Conservation (phyloP, 768 basidiomycete species). For the Kwoniella heveanensis region DNA sequence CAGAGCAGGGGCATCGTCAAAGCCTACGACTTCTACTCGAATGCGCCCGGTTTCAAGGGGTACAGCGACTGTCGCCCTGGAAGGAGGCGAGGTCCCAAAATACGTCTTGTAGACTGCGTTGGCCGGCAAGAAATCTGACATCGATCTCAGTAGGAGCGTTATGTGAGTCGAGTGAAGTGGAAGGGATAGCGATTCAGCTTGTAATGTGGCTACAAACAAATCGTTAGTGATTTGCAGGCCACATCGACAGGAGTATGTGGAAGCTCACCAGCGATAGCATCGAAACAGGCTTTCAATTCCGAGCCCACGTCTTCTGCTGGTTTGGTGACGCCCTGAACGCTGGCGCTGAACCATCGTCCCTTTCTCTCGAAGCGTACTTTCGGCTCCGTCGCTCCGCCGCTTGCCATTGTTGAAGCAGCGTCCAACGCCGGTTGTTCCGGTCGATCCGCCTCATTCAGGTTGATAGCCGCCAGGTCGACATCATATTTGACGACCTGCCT, state of each 20-base stretch:
- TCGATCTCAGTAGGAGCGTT: conserved; percentile 75
- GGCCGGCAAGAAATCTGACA: conserved; percentile 73
- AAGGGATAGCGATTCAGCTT: conserved; percentile 60
- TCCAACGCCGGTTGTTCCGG: neutral
- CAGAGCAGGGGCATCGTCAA: conserved; percentile 49
- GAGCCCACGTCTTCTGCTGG: conserved; percentile 63
- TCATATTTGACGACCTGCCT: neutral
- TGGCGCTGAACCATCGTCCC: conserved; percentile 71
- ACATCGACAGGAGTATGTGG: too few relatives aligned
- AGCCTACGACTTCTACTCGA: conserved; percentile 81
- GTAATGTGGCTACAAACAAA: conserved; percentile 61
- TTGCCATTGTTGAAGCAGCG: neutral
- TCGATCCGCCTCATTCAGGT: neutral
- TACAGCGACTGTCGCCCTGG: conserved; percentile 89
- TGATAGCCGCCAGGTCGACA: neutral
- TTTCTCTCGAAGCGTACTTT: conserved; percentile 31
- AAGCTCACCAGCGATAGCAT: conserved; percentile 64
- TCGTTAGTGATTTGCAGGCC: too few relatives aligned
- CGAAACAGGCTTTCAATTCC: conserved; percentile 73
- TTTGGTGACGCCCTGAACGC: conserved; percentile 62
- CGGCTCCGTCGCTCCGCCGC: neutral
- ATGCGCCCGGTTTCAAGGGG: conserved; percentile 67
- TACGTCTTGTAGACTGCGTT: conserved; percentile 77
- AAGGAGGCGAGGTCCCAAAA: conserved; percentile 89
- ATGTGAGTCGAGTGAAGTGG: conserved; percentile 69